Evolutionary conservation across 768 basidiomycete species (phyloP), one percentile per base, ranked within the genome.

Genomic region (Mycena latifolia): DNA sequence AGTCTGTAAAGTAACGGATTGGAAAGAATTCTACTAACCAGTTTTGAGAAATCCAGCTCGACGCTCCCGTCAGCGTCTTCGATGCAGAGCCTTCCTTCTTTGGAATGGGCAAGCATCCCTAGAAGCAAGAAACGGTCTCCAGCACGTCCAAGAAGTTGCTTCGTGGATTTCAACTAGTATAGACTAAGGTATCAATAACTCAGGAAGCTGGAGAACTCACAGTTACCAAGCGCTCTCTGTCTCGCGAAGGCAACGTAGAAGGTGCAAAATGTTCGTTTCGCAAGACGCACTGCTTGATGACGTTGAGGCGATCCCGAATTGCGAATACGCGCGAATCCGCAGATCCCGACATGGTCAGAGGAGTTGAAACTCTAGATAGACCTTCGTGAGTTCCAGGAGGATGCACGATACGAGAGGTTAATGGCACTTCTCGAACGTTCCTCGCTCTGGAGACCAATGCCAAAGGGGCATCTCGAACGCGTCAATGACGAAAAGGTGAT

Each of bases 261-360:
- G 98, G 96, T 2, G 95, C 95, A 78, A 99, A 99, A 77, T 99
- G 96, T 75, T 99, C 98, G 73, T 98, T 99, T 43, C 98, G 85
- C 41, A 98, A 81, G 29, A 99, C 89, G 72, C 94, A 92, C 79
- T 99, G 97, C 75, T 91, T 93, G 72, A 99, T 95, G 55, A 99
- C 89, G 75, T 94, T 88, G 68, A 97, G 84, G 54, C 97, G 82
- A 76, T 99, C 93, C 35, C 97, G 87, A 28, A 94, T 82, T 48
- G 94, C 92, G 29, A 84, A 79, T 37, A 95, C 88, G 66, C 95
- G 87, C 10, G 93, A 92, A 31, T 95, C 90, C 25, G 97, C 88
- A 27, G 94, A 86, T 0, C 95, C 95, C 12, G 93, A 90, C n/a
- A 94, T 82, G 2, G 91, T 90, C 20, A 89, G 82, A 37, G 87